These are phyloP conservation scores for Trichoderma koningii DNA, from an alignment of 2,329 filamentous ascomycete genomes.

Conservation along the genomic window DNA sequence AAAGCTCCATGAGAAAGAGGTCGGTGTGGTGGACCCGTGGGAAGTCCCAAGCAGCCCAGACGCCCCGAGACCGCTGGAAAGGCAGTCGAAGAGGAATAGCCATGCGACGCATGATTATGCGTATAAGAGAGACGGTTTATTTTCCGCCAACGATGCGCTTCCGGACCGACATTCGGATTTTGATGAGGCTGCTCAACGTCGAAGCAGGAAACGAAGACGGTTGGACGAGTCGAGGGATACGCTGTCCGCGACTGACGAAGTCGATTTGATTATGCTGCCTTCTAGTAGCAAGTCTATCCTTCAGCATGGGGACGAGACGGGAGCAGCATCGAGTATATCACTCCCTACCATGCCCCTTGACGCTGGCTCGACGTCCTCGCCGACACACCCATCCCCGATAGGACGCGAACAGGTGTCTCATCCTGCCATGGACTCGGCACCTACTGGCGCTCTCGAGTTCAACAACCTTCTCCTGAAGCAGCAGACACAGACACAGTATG, in stretches of 20 bases:
- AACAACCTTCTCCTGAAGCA: constrained; percentile 11
- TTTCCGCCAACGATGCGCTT: background rate
- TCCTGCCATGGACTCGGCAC: constrained; percentile 32
- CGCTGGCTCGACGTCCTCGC: constrained; percentile 38
- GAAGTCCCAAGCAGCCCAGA: constrained; percentile 50
- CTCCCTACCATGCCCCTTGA: constrained; percentile 32
- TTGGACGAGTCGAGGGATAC: constrained; percentile 27
- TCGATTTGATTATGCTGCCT: constrained; percentile 35
- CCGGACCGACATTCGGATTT: background rate
- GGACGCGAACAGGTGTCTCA: constrained; percentile 45
- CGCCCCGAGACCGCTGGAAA: background rate
- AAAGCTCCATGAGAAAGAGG: background rate
- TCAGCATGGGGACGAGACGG: constrained; percentile 22
- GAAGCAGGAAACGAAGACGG: constrained; percentile 34
- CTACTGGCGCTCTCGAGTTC: constrained; percentile 28
- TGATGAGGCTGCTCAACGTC: constrained; percentile 16
- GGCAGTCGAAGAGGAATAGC: constrained; percentile 6
- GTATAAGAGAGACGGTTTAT: background rate
- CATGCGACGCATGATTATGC: background rate
- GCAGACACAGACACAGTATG: constrained; percentile 17
- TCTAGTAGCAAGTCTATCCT: constrained; percentile 30
- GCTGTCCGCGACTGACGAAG: constrained; percentile 32
- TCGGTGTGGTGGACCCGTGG: constrained; percentile 41
- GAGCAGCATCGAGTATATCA: constrained; percentile 17
- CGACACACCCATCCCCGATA: constrained; percentile 41